Base-by-base conservation (phyloP, 2,329 filamentous ascomycete species). In the Cercospora janseana region DNA sequence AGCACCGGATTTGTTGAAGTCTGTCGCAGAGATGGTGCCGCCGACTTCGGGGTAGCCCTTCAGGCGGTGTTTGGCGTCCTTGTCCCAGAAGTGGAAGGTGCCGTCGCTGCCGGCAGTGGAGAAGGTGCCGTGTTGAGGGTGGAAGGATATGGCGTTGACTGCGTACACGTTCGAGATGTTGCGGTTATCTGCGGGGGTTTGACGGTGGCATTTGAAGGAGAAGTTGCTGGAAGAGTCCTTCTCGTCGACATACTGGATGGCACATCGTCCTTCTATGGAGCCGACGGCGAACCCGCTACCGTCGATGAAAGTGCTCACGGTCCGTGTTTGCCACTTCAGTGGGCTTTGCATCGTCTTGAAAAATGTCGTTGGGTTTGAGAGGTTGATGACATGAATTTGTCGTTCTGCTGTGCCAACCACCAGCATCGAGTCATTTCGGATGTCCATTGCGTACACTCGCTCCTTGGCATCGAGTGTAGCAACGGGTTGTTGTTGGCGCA, bases 171-270 rank as follows among this genome's bases (percentile, higher is more conserved):
- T 93, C 62, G 87, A 88, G 58, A 86, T 75, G 70, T 89, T 91
- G 52, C 73, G 72, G 38, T 71, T 62, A 46, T 69, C 71, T 50
- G 82, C 74, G 1, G 87, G 82, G 4, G 82, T 81, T 63, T 95
- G 88, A 52, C 93, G 90, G 71, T 98, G 93, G 72, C 93, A 98
- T 73, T 97, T 97, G 83, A 98, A 98, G 32, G 89, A 95, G 77
- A 98, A 98, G 76, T 98, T 97, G 65, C 85, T 87, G 57, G 69
- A 71, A 40, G 58, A 52, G 68, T 98, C 90, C 72, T 96, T 96
- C 34, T 98, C 93, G 64, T 98, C 92, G 27, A 96, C 89, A 64
- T 98, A 97, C 69, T 98, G 93, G 57, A 98, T 98, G 1, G 93
- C 93, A 69, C 93, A 98, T 49, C 93, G 86, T 23, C 93, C 93